Evolutionary conservation across 495 filamentous ascomycete genomes (phyloP).

Genomic region (Tuber melanosporum): DNA sequence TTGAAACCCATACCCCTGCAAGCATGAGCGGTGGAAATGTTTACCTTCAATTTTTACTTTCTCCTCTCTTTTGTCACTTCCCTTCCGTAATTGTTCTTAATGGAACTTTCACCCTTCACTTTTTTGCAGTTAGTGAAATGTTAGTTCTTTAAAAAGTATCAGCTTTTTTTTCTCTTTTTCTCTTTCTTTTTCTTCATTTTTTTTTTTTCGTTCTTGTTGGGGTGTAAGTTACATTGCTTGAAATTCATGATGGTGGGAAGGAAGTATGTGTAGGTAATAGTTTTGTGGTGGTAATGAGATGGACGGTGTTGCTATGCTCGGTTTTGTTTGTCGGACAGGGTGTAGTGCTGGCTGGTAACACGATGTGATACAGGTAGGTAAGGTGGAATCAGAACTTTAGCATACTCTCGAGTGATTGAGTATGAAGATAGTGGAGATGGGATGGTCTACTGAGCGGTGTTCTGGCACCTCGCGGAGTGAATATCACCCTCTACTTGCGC

Average conservation of each 20-base stretch:
- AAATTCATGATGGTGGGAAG: neutral
- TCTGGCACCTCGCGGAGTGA: neutral
- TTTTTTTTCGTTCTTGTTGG: neutral
- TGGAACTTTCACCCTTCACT: neutral
- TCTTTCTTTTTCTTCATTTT: neutral
- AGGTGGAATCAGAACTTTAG: neutral
- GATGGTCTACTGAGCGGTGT: neutral
- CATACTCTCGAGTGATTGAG: neutral
- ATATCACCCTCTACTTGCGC: neutral
- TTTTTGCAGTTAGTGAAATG: neutral
- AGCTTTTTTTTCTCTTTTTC: neutral
- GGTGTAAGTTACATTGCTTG: constrained; percentile 2
- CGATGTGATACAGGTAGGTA: neutral
- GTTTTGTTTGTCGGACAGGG: neutral
- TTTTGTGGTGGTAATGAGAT: neutral
- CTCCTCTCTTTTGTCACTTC: neutral
- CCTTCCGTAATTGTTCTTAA: neutral
- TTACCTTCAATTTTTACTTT: neutral
- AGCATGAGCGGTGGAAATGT: neutral
- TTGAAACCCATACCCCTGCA: neutral
- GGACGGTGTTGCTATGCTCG: neutral
- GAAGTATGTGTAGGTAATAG: neutral
- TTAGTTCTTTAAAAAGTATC: neutral
- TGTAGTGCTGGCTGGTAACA: neutral
- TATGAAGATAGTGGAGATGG: neutral